Base-by-base conservation (phyloP, 2,329 filamentous ascomycete genomes). In the Sarocladiaceae sp. region DNA sequence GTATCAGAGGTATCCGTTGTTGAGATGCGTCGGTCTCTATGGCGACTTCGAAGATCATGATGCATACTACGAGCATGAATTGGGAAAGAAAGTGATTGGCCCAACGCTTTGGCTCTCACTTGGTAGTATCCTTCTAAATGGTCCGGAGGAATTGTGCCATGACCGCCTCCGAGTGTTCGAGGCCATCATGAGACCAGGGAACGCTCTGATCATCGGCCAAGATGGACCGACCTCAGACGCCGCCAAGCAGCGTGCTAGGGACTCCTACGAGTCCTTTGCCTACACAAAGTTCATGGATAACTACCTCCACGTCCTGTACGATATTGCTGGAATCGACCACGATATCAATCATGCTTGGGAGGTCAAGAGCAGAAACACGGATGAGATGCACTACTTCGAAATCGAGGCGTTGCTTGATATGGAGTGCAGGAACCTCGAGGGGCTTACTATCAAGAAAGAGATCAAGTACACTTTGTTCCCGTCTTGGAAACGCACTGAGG, bases 11-110 rank as follows among this genome's bases (percentile, higher is more conserved):
- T 63, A 59, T 13, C 57, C 58, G 0, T 2, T n/a, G 0, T 18
- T 62, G 7, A 12, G 40, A 0, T 56, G 40, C 4, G 25, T 56
- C 22, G 61, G 57, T 0, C 48, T 63, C 1, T 61, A 56, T 58
- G 61, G 61, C 0, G 55, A 47, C 12, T 61, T 62, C n/a, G 29
- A 58, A 1, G 39, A 62, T 3, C 59, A 56, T 1, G 57, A 62
- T 11, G 15, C 3, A 0, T 60, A 26, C 47, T 62, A 56, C 11
- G 0, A 33, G 2, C n/a, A n/a, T n/a, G n/a, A n/a, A n/a, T n/a
- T n/a, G n/a, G n/a, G n/a, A n/a, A 37, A n/a, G 6, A 20, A 46
- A 4, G 58, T 60, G 3, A 26, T 48, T 0, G 11, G 31, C 0
- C 29, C 52, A 1, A 52, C 54, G 0, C 50, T 62, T 2, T 63